Percentiles rank a stretch among this genome's conserved stretches.
phyloP scores from a whole-genome alignment of 306 rosid genomes.

The Prunus campanulata region DNA sequence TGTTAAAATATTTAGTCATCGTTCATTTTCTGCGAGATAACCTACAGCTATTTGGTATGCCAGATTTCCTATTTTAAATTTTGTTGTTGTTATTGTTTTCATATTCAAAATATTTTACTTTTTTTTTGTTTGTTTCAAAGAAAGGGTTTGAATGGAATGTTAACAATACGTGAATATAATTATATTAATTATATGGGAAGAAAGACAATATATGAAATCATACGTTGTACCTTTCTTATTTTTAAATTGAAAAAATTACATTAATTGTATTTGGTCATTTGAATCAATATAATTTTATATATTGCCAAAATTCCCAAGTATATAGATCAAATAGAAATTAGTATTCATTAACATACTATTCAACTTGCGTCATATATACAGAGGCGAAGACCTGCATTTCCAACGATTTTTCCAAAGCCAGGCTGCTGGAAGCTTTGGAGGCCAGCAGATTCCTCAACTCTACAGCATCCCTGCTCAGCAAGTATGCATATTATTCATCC shows the following conservation, averaged over 20 bases:
- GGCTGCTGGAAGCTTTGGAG: no score
- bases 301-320: not conserved
- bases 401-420: not conserved
- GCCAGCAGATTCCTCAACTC: no score
- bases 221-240: not conserved
- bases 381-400: not conserved
- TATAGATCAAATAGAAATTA: not conserved
- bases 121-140: no score
- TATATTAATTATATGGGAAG: not conserved
- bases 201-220: not conserved
- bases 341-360: not conserved
- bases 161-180: not conserved
- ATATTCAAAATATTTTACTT: no score
- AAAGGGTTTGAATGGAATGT: not conserved
- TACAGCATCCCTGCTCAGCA: no score
- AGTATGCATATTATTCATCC: no score
- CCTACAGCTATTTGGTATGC: not conserved
- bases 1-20: no score
- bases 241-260: not conserved
- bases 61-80: not conserved
- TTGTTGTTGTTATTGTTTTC: not conserved
- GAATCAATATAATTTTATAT: not conserved
- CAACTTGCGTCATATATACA: not conserved
- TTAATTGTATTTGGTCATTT: not conserved
- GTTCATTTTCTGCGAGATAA: no score